phyloP scores from a whole-genome alignment of 129 eudicot genomes.

The Centella asiatica region DNA sequence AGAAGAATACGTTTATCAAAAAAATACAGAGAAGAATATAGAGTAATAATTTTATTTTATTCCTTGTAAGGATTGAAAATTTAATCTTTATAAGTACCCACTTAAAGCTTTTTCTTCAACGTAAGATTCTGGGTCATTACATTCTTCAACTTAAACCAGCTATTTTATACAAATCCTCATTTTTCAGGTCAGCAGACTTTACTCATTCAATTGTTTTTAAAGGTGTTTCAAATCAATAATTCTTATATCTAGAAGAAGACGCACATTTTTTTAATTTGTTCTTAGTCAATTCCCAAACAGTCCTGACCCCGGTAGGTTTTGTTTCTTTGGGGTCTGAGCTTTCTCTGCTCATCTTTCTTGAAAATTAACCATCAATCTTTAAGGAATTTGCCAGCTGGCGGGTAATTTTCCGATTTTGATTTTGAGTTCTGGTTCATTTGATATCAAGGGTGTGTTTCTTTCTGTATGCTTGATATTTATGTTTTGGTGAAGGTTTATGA shows the following conservation, averaged over 20 bases:
- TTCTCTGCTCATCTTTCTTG: neutral
- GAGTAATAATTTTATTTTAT: no score
- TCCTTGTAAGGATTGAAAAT: no score
- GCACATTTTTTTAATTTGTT: neutral
- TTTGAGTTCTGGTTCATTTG: neutral
- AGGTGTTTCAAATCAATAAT: no score
- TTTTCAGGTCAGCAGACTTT: neutral
- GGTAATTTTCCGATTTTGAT: neutral
- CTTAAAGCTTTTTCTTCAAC: no score
- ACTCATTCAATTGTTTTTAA: neutral
- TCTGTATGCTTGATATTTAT: neutral
- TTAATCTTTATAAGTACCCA: no score
- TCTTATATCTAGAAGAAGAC: neutral
- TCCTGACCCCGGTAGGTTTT: neutral
- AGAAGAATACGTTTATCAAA: no score
- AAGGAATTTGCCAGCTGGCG: neutral
- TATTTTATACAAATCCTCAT: no score
- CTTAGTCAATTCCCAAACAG: neutral
- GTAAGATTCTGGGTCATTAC: neutral
- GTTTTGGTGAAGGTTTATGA: neutral
- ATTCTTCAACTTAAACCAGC: neutral
- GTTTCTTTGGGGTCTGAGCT: neutral
- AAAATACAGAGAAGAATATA: no score
- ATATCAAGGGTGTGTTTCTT: neutral
- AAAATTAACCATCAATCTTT: no score